phyloP scores from a whole-genome alignment of 345 rosid genomes.

The Litchi chinensis region DNA sequence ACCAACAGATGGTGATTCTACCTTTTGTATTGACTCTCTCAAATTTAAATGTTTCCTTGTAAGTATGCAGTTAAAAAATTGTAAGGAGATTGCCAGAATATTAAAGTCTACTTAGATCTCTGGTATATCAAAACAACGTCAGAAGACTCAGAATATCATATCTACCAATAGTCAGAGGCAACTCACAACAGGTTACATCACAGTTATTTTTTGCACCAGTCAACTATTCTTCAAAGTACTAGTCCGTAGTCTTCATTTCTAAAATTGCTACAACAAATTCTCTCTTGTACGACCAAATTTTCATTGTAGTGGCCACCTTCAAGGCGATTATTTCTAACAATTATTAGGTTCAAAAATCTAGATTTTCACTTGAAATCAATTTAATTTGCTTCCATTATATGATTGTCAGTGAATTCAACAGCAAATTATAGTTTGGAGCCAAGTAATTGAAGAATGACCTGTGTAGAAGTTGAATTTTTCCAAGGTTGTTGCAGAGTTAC shows the following conservation, averaged over 20 bases:
- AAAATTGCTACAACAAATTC: neutral
- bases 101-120: neutral
- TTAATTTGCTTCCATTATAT: neutral
- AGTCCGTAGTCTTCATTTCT: neutral
- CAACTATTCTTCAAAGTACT: neutral
- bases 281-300: neutral
- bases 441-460: slow-evolving; percentile 37
- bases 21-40: neutral
- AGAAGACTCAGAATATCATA: neutral
- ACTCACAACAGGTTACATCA: neutral
- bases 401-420: neutral
- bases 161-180: neutral
- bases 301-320: neutral
- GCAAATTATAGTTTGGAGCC: neutral
- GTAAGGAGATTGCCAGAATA: neutral
- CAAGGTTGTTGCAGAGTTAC: slow-evolving; percentile 57
- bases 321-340: neutral
- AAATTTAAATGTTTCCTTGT: neutral
- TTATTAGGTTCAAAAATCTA: neutral
- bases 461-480: slow-evolving; percentile 44
- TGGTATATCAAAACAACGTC: neutral
- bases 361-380: neutral
- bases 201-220: neutral
- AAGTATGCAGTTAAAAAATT: neutral
- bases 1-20: neutral